These are phyloP conservation scores for Gossypium anomalum DNA, from an alignment of 345 rosid species.

Conservation along the genomic window DNA sequence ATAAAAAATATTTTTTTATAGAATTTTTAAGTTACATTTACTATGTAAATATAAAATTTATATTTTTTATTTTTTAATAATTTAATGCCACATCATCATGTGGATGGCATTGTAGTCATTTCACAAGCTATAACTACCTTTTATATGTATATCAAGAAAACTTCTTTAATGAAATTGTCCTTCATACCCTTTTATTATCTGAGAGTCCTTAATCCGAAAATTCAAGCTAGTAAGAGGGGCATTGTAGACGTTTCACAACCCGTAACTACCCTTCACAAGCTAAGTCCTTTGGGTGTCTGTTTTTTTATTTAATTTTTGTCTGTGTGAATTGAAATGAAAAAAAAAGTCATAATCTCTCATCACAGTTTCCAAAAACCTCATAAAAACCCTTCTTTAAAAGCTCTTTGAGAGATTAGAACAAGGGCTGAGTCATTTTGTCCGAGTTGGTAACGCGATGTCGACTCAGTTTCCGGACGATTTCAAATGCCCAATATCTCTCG, in stretches of 20 bases:
- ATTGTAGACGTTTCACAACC: neutral
- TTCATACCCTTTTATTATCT: neutral
- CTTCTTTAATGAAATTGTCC: neutral
- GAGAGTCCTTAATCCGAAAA: neutral
- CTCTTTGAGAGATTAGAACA: neutral
- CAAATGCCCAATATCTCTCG: slow-evolving; percentile 93
- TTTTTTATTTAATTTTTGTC: neutral
- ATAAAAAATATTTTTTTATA: too few species aligned
- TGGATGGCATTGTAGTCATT: too few species aligned
- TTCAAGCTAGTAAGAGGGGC: neutral
- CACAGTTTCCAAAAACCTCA: slow-evolving; percentile 29
- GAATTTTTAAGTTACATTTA: too few species aligned
- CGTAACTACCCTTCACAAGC: neutral
- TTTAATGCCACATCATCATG: too few species aligned
- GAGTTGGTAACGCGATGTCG: slow-evolving; percentile 32
- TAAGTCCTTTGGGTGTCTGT: neutral
- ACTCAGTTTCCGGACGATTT: slow-evolving; percentile 75
- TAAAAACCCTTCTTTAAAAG: slow-evolving; percentile 21
- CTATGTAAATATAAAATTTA: too few species aligned
- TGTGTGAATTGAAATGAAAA: neutral
- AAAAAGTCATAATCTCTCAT: neutral
- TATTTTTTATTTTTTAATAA: too few species aligned
- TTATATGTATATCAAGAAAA: too few species aligned
- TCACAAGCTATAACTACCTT: too few species aligned
- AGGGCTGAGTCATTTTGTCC: neutral